These are phyloP conservation scores for Saitozyma sp. DNA, from an alignment of 768 basidiomycete species.

Conservation along the genomic window DNA sequence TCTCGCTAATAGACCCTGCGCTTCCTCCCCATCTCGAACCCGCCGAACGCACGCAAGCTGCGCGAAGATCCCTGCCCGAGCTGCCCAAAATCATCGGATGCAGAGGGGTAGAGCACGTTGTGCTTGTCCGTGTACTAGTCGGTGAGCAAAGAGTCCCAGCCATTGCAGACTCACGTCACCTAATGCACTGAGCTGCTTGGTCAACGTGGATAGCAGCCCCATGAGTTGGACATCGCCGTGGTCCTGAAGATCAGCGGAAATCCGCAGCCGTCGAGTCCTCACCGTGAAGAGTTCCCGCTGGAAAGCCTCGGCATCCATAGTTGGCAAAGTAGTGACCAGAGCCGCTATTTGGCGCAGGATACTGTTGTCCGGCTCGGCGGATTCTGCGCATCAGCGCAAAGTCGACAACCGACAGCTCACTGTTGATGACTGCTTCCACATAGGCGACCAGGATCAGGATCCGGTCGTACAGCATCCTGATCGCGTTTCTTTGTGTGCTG, in stretches of 20 bases:
- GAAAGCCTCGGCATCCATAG: conserved; percentile 78
- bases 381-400: conserved; percentile 57
- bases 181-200: conserved; percentile 79
- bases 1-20: no score
- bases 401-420: conserved; percentile 54
- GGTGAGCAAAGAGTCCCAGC: conserved; percentile 6
- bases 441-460: conserved; percentile 84
- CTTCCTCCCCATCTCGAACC: no score
- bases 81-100: conserved; percentile 4
- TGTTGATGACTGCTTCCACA: conserved; percentile 71
- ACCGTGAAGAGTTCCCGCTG: conserved; percentile 87
- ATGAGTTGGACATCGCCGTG: conserved; percentile 94
- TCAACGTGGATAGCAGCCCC: conserved; percentile 79
- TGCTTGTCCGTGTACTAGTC: conserved; percentile 17
- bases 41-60: no score
- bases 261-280: conserved; percentile 27
- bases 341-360: conserved; percentile 81
- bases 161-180: conserved; percentile 69
- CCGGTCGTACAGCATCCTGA: conserved; percentile 94
- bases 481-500: conserved; percentile 87
- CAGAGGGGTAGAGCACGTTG: conserved; percentile 7
- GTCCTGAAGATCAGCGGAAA: conserved; percentile 63
- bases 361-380: conserved; percentile 72
- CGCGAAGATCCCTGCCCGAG: no score
- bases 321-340: conserved; percentile 81